These are phyloP conservation scores for Ogataea kodamae DNA, from an alignment of 805 yeast genomes.

Conservation along the genomic window DNA sequence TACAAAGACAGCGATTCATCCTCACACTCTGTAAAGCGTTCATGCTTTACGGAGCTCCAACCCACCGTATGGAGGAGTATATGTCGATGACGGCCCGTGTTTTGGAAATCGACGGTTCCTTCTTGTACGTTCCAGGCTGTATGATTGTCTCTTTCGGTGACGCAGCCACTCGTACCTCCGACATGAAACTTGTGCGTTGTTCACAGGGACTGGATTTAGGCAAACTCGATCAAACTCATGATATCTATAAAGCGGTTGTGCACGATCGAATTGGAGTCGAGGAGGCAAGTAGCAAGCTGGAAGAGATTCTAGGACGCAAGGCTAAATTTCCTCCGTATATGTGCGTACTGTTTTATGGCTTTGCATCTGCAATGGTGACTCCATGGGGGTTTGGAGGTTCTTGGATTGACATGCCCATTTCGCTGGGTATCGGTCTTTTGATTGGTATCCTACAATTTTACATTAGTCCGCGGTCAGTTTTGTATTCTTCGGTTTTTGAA, in stretches of 20 bases:
- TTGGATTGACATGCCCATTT: conserved; percentile 84
- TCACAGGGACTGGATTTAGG: conserved; percentile 84
- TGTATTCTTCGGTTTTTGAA: conserved; percentile 88
- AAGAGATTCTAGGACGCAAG: conserved; percentile 56
- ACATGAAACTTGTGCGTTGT: conserved; percentile 83
- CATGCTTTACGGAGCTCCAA: conserved; percentile 95
- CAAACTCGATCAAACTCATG: conserved; percentile 77
- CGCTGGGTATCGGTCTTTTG: conserved; percentile 73
- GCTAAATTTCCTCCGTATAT: conserved; percentile 70
- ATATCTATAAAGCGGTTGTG: conserved; percentile 80
- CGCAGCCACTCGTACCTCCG: conserved; percentile 89
- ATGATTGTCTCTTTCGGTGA: conserved; percentile 95
- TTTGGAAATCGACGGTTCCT: conserved; percentile 89
- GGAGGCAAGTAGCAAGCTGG: conserved; percentile 73
- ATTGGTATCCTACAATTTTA: conserved; percentile 82
- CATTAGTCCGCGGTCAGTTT: conserved; percentile 75
- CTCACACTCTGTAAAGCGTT: conserved; percentile 81
- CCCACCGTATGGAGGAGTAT: conserved; percentile 91
- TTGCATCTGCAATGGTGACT: conserved; percentile 75
- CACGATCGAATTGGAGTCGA: conserved; percentile 88
- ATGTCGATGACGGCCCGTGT: conserved; percentile 90
- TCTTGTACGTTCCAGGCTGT: conserved; percentile 89
- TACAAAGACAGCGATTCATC: conserved; percentile 85
- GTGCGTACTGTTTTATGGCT: conserved; percentile 75
- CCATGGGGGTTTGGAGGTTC: conserved; percentile 86